phyloP scores from a whole-genome alignment of 352 stramenopile species.

The Globisporangium spinosum region DNA sequence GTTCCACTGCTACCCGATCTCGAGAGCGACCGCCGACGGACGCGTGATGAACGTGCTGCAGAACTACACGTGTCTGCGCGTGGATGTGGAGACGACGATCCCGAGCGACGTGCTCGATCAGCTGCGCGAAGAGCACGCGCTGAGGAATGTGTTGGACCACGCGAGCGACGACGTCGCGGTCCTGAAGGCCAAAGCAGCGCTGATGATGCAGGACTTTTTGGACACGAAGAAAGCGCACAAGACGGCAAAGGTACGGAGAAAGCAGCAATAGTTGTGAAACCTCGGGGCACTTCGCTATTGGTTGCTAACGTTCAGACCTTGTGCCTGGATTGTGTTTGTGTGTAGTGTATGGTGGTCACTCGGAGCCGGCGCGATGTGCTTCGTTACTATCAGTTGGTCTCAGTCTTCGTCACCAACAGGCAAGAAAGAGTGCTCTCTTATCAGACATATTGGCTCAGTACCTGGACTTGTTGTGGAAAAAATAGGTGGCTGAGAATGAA shows the following conservation, averaged over 20 bases:
- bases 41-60: conserved; percentile 66
- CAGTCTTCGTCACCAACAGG: conserved; percentile 53
- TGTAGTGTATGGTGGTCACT: conserved; percentile 77
- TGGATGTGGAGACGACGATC: conserved; percentile 55
- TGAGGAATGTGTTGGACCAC: conserved; percentile 52
- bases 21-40: conserved; percentile 42
- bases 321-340: conserved; percentile 19
- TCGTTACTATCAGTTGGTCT: conserved; percentile 66
- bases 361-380: conserved; percentile 76
- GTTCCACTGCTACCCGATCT: conserved; percentile 78
- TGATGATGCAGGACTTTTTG: conserved; percentile 77
- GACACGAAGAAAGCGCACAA: conserved; percentile 21
- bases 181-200: conserved; percentile 59
- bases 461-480: not conserved
- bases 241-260: conserved; percentile 29
- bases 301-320: not conserved
- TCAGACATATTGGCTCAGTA: not conserved
- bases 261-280: not conserved
- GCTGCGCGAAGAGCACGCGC: conserved; percentile 24
- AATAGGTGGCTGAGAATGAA: not conserved
- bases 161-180: conserved; percentile 58
- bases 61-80: conserved; percentile 55
- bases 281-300: not conserved
- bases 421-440: conserved; percentile 10
- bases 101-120: conserved; percentile 33